Evolutionary conservation across 345 rosid species (phyloP).

Genomic region (Nephelium lappaceum): DNA sequence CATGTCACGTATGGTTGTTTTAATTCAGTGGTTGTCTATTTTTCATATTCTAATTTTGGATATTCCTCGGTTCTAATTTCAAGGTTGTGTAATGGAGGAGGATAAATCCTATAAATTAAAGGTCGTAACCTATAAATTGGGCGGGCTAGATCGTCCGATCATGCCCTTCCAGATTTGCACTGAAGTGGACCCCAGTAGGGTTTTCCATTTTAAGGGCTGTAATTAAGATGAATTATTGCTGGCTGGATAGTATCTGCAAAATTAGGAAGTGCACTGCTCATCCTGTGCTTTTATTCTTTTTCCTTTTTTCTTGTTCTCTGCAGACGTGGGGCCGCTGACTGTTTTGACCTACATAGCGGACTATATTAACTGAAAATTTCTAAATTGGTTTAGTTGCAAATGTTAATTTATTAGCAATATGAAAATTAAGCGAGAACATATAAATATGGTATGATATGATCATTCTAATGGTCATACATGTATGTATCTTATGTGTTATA

Average conservation of each 20-base stretch:
- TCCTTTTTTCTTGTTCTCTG: neutral
- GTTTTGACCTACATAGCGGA: neutral
- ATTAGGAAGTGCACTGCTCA: neutral
- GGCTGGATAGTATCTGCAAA: neutral
- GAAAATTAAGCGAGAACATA: too few relatives aligned
- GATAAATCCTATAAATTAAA: neutral
- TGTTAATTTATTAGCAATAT: too few relatives aligned
- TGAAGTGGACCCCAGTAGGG: neutral
- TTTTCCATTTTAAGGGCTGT: neutral
- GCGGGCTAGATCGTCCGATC: neutral
- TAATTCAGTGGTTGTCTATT: constrained; percentile 15
- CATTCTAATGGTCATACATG: too few relatives aligned
- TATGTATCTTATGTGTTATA: too few relatives aligned
- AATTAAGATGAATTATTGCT: neutral
- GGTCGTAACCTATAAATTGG: neutral
- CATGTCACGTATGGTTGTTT: constrained; percentile 7
- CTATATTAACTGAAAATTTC: too few relatives aligned
- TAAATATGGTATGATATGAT: too few relatives aligned
- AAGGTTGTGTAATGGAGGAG: neutral
- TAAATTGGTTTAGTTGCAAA: too few relatives aligned
- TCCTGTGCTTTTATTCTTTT: neutral
- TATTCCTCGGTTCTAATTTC: neutral
- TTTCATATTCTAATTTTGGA: constrained; percentile 4
- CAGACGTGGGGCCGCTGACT: too few relatives aligned
- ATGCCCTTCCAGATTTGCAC: neutral